Evolutionary conservation across 768 basidiomycete genomes (phyloP).

Genomic region (Phaffia tasmanica): DNA sequence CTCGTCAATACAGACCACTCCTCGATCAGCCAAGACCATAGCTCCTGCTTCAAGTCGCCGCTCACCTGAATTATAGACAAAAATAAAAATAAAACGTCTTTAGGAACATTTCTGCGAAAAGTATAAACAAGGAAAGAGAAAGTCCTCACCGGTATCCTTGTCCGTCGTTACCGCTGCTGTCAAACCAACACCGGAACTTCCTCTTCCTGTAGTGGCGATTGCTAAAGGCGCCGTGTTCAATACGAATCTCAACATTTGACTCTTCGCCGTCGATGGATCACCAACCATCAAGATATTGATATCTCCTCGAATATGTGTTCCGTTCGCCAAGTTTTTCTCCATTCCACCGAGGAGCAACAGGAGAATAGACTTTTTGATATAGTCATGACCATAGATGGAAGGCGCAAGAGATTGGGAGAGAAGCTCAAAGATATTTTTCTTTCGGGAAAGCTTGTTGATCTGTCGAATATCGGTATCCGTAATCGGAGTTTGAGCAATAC

Average conservation of each 20-base stretch:
- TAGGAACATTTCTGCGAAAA: not conserved
- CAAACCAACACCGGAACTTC: conserved; percentile 96
- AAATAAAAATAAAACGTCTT: not conserved
- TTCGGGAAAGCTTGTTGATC: conserved; percentile 87
- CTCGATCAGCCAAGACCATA: conserved; percentile 98
- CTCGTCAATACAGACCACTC: conserved; percentile 98
- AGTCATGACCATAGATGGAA: conserved; percentile 91
- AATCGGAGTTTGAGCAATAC: conserved; percentile 81
- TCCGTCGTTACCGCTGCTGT: conserved; percentile 98
- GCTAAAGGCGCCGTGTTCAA: conserved; percentile 91
- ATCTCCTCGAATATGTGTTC: conserved; percentile 97
- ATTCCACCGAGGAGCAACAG: conserved; percentile 89
- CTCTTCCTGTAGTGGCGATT: conserved; percentile 95
- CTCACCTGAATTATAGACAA: conserved; percentile 43
- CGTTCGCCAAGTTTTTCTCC: conserved; percentile 94
- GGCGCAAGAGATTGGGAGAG: conserved; percentile 92
- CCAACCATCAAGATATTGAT: conserved; percentile 99
- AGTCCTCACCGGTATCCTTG: conserved; percentile 68
- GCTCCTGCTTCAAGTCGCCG: conserved; percentile 94
- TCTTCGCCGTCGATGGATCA: conserved; percentile 97
- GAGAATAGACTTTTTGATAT: conserved; percentile 87
- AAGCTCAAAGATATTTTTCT: conserved; percentile 70
- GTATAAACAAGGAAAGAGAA: not conserved
- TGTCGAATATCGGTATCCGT: conserved; percentile 89
- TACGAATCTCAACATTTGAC: conserved; percentile 89